phyloP scores from a whole-genome alignment of 1,284 basidiomycete genomes.

The Lignosus rhinocerotis region DNA sequence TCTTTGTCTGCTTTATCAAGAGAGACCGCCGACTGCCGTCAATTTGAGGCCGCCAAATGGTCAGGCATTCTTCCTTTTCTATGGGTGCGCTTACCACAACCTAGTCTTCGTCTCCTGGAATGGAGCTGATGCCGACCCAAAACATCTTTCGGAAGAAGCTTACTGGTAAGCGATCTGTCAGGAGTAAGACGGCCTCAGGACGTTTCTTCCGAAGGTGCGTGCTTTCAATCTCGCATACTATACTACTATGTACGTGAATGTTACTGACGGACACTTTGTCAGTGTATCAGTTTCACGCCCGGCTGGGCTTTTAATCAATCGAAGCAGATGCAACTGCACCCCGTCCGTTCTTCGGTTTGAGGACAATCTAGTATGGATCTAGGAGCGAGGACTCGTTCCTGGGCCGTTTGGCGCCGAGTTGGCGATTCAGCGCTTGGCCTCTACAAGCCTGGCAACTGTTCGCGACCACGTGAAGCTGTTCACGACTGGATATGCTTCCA shows the following conservation, averaged over 20 bases:
- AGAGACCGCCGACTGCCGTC: constrained; percentile 1
- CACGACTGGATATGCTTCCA: background rate
- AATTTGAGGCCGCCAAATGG: background rate
- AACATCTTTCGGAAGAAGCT: background rate
- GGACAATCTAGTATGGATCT: constrained; percentile 10
- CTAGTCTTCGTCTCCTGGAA: background rate
- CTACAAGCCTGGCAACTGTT: background rate
- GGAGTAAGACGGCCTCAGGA: background rate
- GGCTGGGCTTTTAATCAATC: constrained; percentile 7
- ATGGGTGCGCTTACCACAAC: background rate
- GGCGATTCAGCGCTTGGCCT: background rate
- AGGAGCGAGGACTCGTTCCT: constrained; percentile 6
- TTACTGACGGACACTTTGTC: constrained; percentile 4
- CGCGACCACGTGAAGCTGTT: background rate
- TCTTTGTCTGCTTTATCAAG: background rate
- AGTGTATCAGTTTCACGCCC: constrained; percentile 10
- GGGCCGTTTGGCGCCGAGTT: constrained; percentile 1
- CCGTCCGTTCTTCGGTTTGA: background rate
- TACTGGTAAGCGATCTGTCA: background rate
- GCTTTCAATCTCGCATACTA: background rate
- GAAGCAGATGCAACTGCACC: constrained; percentile 11
- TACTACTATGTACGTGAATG: background rate
- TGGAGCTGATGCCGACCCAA: background rate
- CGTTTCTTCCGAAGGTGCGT: background rate
- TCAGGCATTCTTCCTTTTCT: background rate